Evolutionary conservation across 345 rosid species (phyloP).

Genomic region (Toxicodendron radicans): DNA sequence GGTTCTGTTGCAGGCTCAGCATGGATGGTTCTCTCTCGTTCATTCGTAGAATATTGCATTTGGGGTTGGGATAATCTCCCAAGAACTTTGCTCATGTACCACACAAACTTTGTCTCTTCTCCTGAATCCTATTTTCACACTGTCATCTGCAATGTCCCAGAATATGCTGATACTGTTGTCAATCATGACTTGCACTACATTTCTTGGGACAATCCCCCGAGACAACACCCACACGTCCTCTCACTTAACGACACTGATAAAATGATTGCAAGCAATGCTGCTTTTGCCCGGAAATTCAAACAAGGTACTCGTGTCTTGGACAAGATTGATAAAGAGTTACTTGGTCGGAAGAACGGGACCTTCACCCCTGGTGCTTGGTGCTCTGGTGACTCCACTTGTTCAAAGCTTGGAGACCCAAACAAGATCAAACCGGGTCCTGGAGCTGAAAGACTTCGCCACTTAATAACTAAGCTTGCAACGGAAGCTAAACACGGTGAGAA

Average conservation of each 20-base stretch:
- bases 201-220: conserved; percentile 93
- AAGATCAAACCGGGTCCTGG: conserved; percentile 75
- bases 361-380: conserved; percentile 99
- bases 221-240: conserved; percentile 85
- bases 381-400: conserved; percentile 65
- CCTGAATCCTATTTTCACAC: conserved; percentile 99
- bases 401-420: conserved; percentile 59
- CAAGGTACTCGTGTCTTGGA: conserved; percentile 59
- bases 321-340: conserved; percentile 68
- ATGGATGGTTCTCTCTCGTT: conserved; percentile 90
- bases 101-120: conserved; percentile 92
- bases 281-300: conserved; percentile 86
- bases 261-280: conserved; percentile 79
- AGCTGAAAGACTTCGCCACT: conserved; percentile 60
- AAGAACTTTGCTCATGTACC: conserved; percentile 87
- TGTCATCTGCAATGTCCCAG: conserved; percentile 86
- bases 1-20: conserved; percentile 73
- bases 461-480: conserved; percentile 53
- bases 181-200: conserved; percentile 96
- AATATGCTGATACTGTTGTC: conserved; percentile 60
- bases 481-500: conserved; percentile 44
- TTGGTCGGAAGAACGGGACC: conserved; percentile 49
- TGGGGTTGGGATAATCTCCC: conserved; percentile 99
- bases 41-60: conserved; percentile 83
- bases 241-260: conserved; percentile 61